Conservation (phyloP, 768 basidiomycete genomes). For the Fomitopsis pulvina region DNA sequence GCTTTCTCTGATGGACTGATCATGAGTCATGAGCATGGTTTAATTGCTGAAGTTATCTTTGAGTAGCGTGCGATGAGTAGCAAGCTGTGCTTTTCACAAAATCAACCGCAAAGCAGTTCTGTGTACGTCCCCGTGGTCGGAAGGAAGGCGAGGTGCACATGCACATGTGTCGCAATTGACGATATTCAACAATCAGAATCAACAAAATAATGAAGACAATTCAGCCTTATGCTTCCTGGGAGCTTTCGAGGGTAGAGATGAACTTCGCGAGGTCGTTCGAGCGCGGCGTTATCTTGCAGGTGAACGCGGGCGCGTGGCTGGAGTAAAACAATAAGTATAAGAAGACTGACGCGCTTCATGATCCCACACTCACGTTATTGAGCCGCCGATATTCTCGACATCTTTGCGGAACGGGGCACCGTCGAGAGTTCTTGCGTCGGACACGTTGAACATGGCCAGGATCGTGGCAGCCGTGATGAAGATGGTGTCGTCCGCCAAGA, state of each 20-base stretch:
- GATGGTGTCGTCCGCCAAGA: slow-evolving; percentile 3
- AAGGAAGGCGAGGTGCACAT: no score
- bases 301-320: slow-evolving; percentile 17
- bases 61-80: no score
- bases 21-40: no score
- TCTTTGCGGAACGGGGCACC: background rate
- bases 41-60: no score
- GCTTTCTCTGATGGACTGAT: no score
- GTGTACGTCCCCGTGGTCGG: no score
- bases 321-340: background rate
- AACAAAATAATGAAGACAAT: no score
- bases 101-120: no score
- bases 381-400: background rate
- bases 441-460: slow-evolving; percentile 2
- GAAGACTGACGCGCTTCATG: slow-evolving; percentile 1
- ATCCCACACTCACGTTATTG: slow-evolving; percentile 5
- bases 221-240: no score
- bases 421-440: background rate
- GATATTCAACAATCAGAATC: no score
- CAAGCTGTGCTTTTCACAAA: no score
- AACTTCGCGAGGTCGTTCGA: slow-evolving; percentile 8
- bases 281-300: slow-evolving; percentile 18
- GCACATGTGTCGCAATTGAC: no score
- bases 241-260: slow-evolving; percentile 7
- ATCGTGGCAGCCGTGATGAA: slow-evolving; percentile 11